Percentiles rank a stretch among this genome's conserved stretches.
These are phyloP conservation scores for Chlamydomonas sphaeroides DNA, from an alignment of 139 green algal genomes.

Conservation along the genomic window DNA sequence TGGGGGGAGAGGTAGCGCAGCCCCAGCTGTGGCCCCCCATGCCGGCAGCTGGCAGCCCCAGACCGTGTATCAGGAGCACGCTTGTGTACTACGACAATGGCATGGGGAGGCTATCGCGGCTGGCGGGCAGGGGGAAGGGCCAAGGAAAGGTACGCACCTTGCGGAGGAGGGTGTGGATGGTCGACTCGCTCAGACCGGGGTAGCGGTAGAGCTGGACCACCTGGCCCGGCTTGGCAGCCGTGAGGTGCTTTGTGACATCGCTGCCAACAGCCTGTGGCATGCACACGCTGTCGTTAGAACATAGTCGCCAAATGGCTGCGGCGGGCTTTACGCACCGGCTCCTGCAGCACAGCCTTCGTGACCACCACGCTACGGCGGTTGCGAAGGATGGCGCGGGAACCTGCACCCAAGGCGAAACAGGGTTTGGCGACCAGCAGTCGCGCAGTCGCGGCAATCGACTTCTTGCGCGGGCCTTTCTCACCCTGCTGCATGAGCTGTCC, in stretches of 20 bases:
- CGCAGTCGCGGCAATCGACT: neutral
- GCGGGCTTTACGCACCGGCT: slow-evolving; percentile 44
- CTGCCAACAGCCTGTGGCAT: slow-evolving; percentile 15
- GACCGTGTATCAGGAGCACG: too few species aligned
- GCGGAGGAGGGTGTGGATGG: slow-evolving; percentile 74
- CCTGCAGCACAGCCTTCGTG: slow-evolving; percentile 34
- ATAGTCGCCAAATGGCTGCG: too few species aligned
- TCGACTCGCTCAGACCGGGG: slow-evolving; percentile 76
- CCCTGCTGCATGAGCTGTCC: neutral
- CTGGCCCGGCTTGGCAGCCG: slow-evolving; percentile 1
- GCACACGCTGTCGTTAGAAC: too few species aligned
- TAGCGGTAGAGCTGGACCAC: slow-evolving; percentile 91
- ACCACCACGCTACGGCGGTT: slow-evolving; percentile 16
- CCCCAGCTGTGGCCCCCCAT: neutral
- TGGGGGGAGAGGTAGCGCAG: neutral
- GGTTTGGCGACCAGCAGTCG: too few species aligned
- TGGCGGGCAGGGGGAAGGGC: too few species aligned
- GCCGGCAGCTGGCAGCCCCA: too few species aligned
- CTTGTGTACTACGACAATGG: too few species aligned
- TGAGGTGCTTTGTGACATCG: slow-evolving; percentile 16
- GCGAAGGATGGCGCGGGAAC: slow-evolving; percentile 3
- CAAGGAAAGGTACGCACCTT: too few species aligned
- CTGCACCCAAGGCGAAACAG: neutral
- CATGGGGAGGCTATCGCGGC: too few species aligned
- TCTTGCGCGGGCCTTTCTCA: neutral